Conservation (phyloP, 176 grass and related monocot species). For the Musa acuminata region DNA sequence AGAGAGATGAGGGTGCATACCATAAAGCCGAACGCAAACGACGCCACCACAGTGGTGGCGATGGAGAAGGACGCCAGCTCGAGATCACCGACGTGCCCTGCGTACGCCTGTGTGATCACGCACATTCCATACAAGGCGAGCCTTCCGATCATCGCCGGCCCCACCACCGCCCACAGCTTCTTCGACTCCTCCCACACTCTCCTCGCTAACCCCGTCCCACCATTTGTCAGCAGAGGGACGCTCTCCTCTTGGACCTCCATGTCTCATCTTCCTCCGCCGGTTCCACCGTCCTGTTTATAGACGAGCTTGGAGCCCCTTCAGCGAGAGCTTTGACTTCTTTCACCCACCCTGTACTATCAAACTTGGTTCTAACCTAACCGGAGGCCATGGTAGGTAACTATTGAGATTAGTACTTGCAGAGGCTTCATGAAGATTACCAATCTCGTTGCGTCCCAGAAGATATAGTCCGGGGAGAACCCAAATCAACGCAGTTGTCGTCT, state of each 20-base stretch:
- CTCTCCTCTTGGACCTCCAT: not conserved
- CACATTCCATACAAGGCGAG: slow-evolving; percentile 34
- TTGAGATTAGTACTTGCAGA: too few species aligned
- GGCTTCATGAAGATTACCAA: too few species aligned
- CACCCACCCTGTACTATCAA: too few species aligned
- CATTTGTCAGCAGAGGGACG: not conserved
- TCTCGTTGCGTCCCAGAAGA: too few species aligned
- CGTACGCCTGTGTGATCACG: slow-evolving; percentile 43
- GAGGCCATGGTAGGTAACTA: too few species aligned
- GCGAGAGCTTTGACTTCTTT: too few species aligned
- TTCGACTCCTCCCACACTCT: slow-evolving; percentile 43
- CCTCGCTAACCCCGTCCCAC: slow-evolving; percentile 5
- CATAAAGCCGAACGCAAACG: slow-evolving; percentile 53
- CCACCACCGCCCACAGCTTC: slow-evolving; percentile 46
- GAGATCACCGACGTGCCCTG: slow-evolving; percentile 12
- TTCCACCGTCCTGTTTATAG: too few species aligned
- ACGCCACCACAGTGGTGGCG: slow-evolving; percentile 35
- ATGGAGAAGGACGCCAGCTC: slow-evolving; percentile 64
- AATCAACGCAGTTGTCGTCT: too few species aligned
- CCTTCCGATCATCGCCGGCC: slow-evolving; percentile 51
- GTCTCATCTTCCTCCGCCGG: too few species aligned
- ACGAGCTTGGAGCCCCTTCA: too few species aligned
- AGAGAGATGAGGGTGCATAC: slow-evolving; percentile 6
- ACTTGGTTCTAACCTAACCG: too few species aligned
- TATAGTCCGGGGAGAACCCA: too few species aligned